phyloP scores from a whole-genome alignment of 139 green algal species.

The Desmodesmus armatus region DNA sequence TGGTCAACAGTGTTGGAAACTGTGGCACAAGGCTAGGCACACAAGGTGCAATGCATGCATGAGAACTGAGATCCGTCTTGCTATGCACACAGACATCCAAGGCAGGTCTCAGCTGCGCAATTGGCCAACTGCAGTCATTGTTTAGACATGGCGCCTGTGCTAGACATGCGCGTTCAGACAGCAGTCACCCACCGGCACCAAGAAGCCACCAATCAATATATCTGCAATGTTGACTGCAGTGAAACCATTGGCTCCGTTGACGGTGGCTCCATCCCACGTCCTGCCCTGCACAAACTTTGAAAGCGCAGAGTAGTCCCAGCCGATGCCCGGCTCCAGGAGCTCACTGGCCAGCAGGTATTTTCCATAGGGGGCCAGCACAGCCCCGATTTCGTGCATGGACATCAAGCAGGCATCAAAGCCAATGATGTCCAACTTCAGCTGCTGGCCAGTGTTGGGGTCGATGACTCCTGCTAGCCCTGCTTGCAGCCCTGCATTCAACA shows the following conservation, averaged over 20 bases:
- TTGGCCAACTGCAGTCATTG: too few relatives aligned
- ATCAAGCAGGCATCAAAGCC: conserved; percentile 71
- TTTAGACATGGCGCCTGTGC: too few relatives aligned
- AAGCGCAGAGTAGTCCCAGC: conserved; percentile 60
- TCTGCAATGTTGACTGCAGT: not conserved
- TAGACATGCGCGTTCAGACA: too few relatives aligned
- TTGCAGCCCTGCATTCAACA: not conserved
- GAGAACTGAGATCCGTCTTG: too few relatives aligned
- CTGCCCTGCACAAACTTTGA: conserved; percentile 4
- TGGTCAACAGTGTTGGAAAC: not conserved
- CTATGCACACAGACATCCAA: too few relatives aligned
- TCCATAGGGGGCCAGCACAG: conserved; percentile 30
- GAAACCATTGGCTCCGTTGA: too few relatives aligned
- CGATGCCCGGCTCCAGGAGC: conserved; percentile 63
- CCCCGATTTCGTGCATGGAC: conserved; percentile 51
- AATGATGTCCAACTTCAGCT: conserved; percentile 58
- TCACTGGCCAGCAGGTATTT: conserved; percentile 49
- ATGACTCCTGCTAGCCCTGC: conserved; percentile 25
- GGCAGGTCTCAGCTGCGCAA: too few relatives aligned
- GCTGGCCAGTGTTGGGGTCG: not conserved
- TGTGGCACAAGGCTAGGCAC: too few relatives aligned
- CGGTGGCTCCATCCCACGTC: not conserved
- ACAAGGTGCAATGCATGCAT: too few relatives aligned
- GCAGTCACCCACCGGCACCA: not conserved
- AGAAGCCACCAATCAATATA: conserved; percentile 21